These are phyloP conservation scores for Ramalina intermedia DNA, from an alignment of 495 filamentous ascomycete species.

Conservation along the genomic window DNA sequence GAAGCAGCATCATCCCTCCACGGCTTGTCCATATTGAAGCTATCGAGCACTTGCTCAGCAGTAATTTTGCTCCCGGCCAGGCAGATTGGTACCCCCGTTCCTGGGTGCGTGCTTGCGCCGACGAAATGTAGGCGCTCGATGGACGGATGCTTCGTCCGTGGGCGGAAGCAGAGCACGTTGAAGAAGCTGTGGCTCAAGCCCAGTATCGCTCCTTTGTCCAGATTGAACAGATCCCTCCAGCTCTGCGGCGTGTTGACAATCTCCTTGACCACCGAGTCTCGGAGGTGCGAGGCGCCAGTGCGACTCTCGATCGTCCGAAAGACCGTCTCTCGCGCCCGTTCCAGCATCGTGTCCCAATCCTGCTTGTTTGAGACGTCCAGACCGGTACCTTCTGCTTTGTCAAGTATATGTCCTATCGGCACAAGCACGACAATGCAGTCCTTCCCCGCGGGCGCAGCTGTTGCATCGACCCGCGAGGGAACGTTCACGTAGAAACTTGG, in stretches of 20 bases:
- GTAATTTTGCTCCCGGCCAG: slow-evolving; percentile 50
- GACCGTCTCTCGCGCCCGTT: slow-evolving; percentile 35
- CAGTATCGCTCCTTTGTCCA: slow-evolving; percentile 55
- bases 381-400: slow-evolving; percentile 18
- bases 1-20: slow-evolving; percentile 2
- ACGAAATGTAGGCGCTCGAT: slow-evolving; percentile 47
- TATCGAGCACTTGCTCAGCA: slow-evolving; percentile 36
- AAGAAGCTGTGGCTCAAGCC: slow-evolving; percentile 55
- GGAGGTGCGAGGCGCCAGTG: slow-evolving; percentile 32
- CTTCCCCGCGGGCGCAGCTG: slow-evolving; percentile 45
- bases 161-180: slow-evolving; percentile 54
- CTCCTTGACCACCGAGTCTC: slow-evolving; percentile 37
- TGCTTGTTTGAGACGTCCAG: slow-evolving; percentile 24
- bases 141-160: slow-evolving; percentile 35
- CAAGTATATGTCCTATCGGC: slow-evolving; percentile 47
- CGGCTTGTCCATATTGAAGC: slow-evolving; percentile 13
- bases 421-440: slow-evolving; percentile 52
- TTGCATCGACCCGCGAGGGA: slow-evolving; percentile 46
- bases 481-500: slow-evolving; percentile 65
- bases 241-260: slow-evolving; percentile 42
- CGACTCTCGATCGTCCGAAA: slow-evolving; percentile 39
- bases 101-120: slow-evolving; percentile 56
- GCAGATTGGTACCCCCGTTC: slow-evolving; percentile 56
- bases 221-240: slow-evolving; percentile 52
- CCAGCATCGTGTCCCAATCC: slow-evolving; percentile 41